Percentiles rank a stretch among this genome's conserved stretches.
Conservation (phyloP, 768 basidiomycete species). For the Heimioporus sp. region DNA sequence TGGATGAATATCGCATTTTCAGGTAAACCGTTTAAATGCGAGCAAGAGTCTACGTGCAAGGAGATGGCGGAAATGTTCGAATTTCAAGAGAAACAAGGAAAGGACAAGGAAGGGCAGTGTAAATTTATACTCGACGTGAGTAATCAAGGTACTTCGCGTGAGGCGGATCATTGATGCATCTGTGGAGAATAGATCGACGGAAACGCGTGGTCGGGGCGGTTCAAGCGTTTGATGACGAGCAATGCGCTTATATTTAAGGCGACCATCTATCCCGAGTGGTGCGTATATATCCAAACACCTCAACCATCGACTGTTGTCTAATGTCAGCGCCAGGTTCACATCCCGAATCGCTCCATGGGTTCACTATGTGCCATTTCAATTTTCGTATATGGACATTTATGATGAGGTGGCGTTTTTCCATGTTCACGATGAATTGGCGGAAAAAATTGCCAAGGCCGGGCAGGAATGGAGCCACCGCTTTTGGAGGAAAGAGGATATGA, state of each 20-base stretch:
- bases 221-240: slow-evolving; percentile 60
- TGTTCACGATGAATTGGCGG: slow-evolving; percentile 58
- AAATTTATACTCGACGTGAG: slow-evolving; percentile 61
- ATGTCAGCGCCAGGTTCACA: slow-evolving; percentile 40
- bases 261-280: slow-evolving; percentile 77
- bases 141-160: neutral
- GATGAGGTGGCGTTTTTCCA: slow-evolving; percentile 75
- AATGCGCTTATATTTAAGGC: slow-evolving; percentile 67
- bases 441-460: slow-evolving; percentile 55
- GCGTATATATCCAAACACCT: neutral
- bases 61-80: slow-evolving; percentile 45
- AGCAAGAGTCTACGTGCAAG: slow-evolving; percentile 35
- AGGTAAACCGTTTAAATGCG: slow-evolving; percentile 43
- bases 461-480: slow-evolving; percentile 53
- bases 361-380: slow-evolving; percentile 69
- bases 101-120: slow-evolving; percentile 51
- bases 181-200: slow-evolving; percentile 48
- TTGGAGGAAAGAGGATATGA: slow-evolving; percentile 62
- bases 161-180: no score
- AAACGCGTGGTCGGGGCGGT: slow-evolving; percentile 70
- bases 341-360: slow-evolving; percentile 66
- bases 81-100: slow-evolving; percentile 46
- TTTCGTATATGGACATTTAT: slow-evolving; percentile 66
- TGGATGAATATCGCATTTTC: slow-evolving; percentile 63
- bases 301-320: neutral